phyloP scores from a whole-genome alignment of 2,329 filamentous ascomycete species.

The Chrysoporthe austroafricana region DNA sequence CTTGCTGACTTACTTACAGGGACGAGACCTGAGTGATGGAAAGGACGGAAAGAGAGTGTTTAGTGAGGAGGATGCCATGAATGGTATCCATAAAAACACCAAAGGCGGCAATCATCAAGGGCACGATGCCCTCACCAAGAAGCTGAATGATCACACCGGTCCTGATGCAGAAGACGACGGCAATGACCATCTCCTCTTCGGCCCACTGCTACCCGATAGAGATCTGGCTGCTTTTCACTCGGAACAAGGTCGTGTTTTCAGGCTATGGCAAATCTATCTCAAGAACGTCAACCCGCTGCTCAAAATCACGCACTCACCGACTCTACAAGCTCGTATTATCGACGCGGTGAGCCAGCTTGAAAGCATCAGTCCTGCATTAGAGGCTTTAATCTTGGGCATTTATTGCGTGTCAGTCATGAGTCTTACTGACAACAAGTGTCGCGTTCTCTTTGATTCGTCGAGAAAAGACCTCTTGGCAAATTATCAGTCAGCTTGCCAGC shows the following conservation, averaged over 20 bases:
- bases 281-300: constrained; percentile 62
- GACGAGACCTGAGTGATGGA: not conserved
- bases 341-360: constrained; percentile 49
- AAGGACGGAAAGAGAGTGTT: not conserved
- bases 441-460: constrained; percentile 43
- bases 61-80: not conserved
- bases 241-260: constrained; percentile 47
- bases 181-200: constrained; percentile 58
- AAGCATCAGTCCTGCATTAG: constrained; percentile 45
- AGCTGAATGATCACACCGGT: not conserved
- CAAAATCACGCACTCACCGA: constrained; percentile 62
- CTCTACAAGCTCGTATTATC: constrained; percentile 55
- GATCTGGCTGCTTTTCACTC: constrained; percentile 57
- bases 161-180: constrained; percentile 18
- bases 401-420: constrained; percentile 50
- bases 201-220: constrained; percentile 43
- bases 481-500: constrained; percentile 54
- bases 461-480: constrained; percentile 46
- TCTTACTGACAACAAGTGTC: constrained; percentile 48
- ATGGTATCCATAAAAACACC: not conserved
- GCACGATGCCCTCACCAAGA: not conserved
- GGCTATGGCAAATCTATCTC: constrained; percentile 61
- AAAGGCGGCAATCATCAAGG: not conserved
- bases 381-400: constrained; percentile 61
- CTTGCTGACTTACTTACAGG: not conserved